Evolutionary conservation across 2,329 filamentous ascomycete genomes (phyloP), one percentile per base, ranked within the genome.

Genomic region (Ophiosphaerella korrae): DNA sequence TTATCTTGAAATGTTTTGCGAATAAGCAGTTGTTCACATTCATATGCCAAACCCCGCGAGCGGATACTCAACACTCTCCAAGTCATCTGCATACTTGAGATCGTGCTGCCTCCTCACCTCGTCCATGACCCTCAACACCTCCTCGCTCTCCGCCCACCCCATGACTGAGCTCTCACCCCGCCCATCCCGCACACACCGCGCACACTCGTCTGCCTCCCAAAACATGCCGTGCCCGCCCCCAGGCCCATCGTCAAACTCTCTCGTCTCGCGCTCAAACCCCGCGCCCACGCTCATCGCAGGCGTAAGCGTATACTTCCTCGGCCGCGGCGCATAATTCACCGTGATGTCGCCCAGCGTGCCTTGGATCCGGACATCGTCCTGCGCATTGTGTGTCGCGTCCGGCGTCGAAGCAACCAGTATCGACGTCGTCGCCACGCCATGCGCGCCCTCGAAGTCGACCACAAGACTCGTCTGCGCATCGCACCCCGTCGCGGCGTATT

Each of bases 201-300:
- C 89, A 57, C 84, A 88, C 77, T 90, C 89, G 72, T 92, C 89
- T 3, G 89, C 89, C 70, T 92, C 88, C 87, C 87, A 92, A 75
- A 90, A 93, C 89, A 94, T 93, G 45, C 90, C 90, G 59, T 90
- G 87, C 7, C 90, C 90, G 57, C 77, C 73, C 2, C 78, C 81
- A 2, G 57, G 54, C 9, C 45, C 16, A 50, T 53, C 11, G n/a
- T 84, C 82, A 48, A 81, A 77, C 8, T 74, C 64, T 45, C 57
- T 70, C n/a, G 50, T 45, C 21, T 39, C 42, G 14, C 51, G 23
- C 31, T 42, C 33, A 21, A 59, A 59, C 3, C 42, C 39, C 2
- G 53, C 58, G 0, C 26, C 42, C 14, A 42, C 40, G 1, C 52
- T 53, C 46, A 18, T 60, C 75, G 38, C 78, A 65, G 57, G 82